Evolutionary conservation across 1,139 yeast species (phyloP), one percentile per base, ranked within the genome.

Genomic region (Taphrina flavorubra): DNA sequence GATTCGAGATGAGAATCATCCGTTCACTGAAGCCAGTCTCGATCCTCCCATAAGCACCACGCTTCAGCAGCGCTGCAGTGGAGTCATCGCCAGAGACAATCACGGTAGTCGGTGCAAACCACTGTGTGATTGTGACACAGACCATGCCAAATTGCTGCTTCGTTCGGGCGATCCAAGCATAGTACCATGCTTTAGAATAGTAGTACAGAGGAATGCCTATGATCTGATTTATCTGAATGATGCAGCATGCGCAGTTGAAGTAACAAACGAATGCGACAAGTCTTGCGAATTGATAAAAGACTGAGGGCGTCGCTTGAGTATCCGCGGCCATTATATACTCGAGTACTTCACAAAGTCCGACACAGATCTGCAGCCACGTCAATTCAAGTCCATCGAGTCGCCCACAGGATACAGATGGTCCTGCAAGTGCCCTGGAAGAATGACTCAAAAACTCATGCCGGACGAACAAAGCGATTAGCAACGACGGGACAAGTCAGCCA

Each of bases 1-100:
- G 99, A 76, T 94, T 94, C 20, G 95, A 85, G 51, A 90, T 86
- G 66, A 88, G 74, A 2, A 90, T 83, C 0, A 92, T 85, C 65
- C 87, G 75, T 55, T 76, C 79, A 14, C 75, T 76, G 62, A 79
- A 73, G 8, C 71, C 70, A 16, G 79, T 73, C 65, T 73, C 72
- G 40, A 79, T 72, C 16, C 73, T 71, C 55, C 77, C 76, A 56
- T 73, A 72, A 10, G 69, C 70, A 37, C 72, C 70, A 7, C 70
- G 61, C 51, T 72, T 62, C 68, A 80, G 75, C 37, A 74, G 68
- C 31, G 76, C 76, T 34, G 74, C 73, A 57, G 77, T 72, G 10
- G 71, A 57, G 14, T 69, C 64, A 68, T 78, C 80, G n/a, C 80
- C 79, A 55, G 76, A 75, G 20, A 81, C 70, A 13, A 74, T 72